phyloP scores from a whole-genome alignment of 352 stramenopile genomes.

The Phytophthora hibernalis region DNA sequence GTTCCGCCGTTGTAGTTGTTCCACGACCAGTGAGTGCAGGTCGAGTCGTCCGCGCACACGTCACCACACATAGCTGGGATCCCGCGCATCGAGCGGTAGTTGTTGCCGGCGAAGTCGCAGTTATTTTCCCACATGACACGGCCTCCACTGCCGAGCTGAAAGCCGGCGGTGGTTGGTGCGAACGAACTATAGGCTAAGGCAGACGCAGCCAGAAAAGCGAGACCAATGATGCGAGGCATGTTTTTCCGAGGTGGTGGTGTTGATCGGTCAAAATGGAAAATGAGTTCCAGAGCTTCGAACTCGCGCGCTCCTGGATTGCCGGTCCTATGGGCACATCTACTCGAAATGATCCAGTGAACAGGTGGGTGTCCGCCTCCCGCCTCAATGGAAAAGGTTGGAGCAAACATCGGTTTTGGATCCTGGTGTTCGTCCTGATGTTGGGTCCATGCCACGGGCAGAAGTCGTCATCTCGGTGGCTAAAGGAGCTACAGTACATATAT shows the following conservation, averaged over 20 bases:
- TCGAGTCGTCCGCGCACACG: conserved; percentile 37
- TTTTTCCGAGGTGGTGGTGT: neutral
- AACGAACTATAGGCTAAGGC: conserved; percentile 13
- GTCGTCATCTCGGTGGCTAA: conserved; percentile 18
- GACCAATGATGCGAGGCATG: conserved; percentile 19
- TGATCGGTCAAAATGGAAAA: conserved; percentile 18
- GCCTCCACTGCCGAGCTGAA: conserved; percentile 29
- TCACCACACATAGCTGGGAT: conserved; percentile 44
- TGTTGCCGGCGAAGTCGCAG: conserved; percentile 45
- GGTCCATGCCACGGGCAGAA: neutral
- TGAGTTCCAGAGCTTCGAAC: neutral
- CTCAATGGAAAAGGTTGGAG: neutral
- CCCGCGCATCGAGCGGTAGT: conserved; percentile 31
- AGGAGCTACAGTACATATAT: too few species aligned
- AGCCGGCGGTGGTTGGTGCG: conserved; percentile 13
- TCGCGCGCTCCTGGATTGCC: neutral
- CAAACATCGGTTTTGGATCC: conserved; percentile 26
- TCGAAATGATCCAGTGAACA: conserved; percentile 17
- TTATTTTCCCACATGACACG: conserved; percentile 54
- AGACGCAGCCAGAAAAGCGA: conserved; percentile 15
- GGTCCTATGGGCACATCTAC: conserved; percentile 1
- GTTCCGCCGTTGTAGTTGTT: conserved; percentile 41
- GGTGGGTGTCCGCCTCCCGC: conserved; percentile 14
- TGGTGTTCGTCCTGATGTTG: conserved; percentile 20
- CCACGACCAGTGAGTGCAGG: conserved; percentile 56